Percentiles rank a stretch among this genome's conserved stretches.
These are phyloP conservation scores for Alternaria sp. DNA, from an alignment of 2,329 filamentous ascomycete genomes.

Conservation along the genomic window DNA sequence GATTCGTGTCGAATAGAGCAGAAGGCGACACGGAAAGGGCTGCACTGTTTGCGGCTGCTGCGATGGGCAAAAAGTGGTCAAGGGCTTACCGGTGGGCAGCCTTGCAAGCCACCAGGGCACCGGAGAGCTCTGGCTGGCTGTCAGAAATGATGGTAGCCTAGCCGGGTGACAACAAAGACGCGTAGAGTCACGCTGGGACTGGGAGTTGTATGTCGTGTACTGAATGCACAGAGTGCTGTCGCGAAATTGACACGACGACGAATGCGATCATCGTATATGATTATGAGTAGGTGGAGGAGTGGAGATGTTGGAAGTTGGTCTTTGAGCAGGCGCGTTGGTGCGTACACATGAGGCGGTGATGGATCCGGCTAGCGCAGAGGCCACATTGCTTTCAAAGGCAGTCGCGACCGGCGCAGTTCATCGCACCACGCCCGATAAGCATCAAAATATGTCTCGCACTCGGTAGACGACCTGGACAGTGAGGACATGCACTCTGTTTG, in stretches of 20 bases:
- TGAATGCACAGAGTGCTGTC: background rate
- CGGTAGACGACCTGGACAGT: background rate
- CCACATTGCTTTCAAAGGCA: constrained; percentile 27
- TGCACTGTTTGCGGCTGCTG: constrained; percentile 20
- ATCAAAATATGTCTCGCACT: background rate
- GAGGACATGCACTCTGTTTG: background rate
- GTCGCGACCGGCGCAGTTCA: constrained; percentile 17
- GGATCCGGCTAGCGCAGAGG: constrained; percentile 32
- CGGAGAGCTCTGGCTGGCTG: constrained; percentile 22
- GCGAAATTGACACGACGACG: background rate
- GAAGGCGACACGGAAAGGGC: background rate
- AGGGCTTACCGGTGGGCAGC: constrained; percentile 20
- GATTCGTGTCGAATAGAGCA: constrained; percentile 5
- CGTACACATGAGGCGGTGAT: constrained; percentile 29
- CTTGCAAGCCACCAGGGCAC: constrained; percentile 25
- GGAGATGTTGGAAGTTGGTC: constrained; percentile 13
- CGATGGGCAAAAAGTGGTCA: background rate
- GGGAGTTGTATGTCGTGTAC: background rate
- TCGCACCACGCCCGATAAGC: constrained; percentile 4
- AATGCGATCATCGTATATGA: constrained; percentile 5
- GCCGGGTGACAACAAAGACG: constrained; percentile 19
- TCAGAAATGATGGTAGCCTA: constrained; percentile 28
- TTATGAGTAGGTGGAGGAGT: background rate
- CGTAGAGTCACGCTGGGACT: background rate
- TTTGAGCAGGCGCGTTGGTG: constrained; percentile 20